These are phyloP conservation scores for Solanum verrucosum DNA, from an alignment of 257 asterid species.

Conservation along the genomic window DNA sequence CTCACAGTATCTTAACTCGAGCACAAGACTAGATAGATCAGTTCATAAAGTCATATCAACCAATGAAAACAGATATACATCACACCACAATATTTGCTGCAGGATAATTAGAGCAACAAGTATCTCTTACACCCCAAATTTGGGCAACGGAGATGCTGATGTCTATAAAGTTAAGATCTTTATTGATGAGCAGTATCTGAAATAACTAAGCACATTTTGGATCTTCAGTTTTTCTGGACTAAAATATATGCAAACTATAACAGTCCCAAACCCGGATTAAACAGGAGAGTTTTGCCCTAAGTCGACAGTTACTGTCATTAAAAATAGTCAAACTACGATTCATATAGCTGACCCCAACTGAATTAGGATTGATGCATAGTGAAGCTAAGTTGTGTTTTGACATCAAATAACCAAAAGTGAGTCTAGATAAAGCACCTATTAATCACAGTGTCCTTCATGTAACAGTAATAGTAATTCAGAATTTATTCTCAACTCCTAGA, in stretches of 20 bases:
- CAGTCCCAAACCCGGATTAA: background rate
- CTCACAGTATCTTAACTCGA: background rate
- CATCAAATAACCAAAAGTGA: background rate
- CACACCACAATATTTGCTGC: background rate
- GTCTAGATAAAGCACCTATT: background rate
- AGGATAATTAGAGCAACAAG: background rate
- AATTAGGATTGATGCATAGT: background rate
- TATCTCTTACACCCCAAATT: background rate
- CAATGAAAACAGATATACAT: background rate
- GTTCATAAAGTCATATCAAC: background rate
- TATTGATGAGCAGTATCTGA: background rate
- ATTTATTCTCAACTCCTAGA: background rate
- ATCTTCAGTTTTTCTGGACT: background rate
- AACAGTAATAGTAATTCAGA: background rate
- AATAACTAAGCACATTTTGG: background rate
- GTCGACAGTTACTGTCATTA: background rate
- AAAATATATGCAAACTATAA: background rate
- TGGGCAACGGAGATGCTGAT: background rate
- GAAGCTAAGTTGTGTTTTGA: background rate
- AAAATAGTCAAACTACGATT: background rate
- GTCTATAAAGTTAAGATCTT: background rate
- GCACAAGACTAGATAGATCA: background rate
- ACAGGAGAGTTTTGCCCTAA: background rate
- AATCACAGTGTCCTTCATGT: background rate
- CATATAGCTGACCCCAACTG: background rate